A percentile compares a stretch with the other conserved stretches of the same genome.
phyloP scores from a whole-genome alignment of 2,329 filamentous ascomycete species.

The Tolypocladium paradoxum region DNA sequence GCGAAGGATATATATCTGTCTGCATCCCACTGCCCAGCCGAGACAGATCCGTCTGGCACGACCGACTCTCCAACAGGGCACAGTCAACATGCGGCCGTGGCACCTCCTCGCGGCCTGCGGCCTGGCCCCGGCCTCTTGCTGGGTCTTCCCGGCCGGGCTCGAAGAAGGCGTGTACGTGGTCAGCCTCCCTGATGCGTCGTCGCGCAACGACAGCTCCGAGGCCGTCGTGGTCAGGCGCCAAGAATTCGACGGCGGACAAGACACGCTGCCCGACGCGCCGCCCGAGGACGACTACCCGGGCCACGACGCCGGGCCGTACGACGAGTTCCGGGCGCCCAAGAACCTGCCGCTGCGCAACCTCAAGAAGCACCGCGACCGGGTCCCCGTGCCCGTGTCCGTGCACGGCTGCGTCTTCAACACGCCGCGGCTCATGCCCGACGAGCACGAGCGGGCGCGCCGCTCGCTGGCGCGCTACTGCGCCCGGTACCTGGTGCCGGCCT shows the following conservation, averaged over 20 bases:
- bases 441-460: background rate
- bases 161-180: slow-evolving; percentile 2
- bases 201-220: background rate
- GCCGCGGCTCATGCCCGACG: background rate
- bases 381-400: background rate
- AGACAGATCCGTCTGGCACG: too few relatives aligned
- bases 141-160: slow-evolving; percentile 1
- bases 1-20: too few relatives aligned
- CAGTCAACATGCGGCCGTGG: background rate
- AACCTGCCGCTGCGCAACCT: background rate
- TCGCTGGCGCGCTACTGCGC: slow-evolving; percentile 1
- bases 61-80: background rate
- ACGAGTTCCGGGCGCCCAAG: too few relatives aligned
- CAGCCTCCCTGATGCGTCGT: background rate
- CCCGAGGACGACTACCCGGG: background rate
- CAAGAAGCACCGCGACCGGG: background rate
- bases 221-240: background rate
- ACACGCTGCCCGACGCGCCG: too few relatives aligned
- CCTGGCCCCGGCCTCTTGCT: background rate
- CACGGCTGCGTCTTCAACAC: background rate
- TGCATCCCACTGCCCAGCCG: too few relatives aligned
- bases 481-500: background rate
- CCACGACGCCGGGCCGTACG: too few relatives aligned
- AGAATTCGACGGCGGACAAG: too few relatives aligned
- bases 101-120: background rate